Percentiles rank a stretch among this genome's conserved stretches.
phyloP scores from a whole-genome alignment of 2,329 filamentous ascomycete genomes.

The Epichloe sp. region DNA sequence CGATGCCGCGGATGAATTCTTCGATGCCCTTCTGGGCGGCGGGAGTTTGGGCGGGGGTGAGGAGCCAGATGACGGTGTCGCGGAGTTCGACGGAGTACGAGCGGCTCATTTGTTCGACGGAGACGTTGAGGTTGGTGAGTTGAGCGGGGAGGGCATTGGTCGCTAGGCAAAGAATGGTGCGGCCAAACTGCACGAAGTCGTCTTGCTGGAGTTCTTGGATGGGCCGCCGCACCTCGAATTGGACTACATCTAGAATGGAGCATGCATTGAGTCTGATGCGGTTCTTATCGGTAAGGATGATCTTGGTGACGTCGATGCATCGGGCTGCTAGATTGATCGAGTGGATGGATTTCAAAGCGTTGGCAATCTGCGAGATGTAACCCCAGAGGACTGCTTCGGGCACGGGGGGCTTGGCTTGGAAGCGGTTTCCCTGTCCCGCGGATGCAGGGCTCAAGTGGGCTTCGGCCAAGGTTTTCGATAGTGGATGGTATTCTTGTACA shows the following conservation, averaged over 20 bases:
- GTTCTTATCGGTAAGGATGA: slow-evolving; percentile 82
- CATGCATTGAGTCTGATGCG: slow-evolving; percentile 80
- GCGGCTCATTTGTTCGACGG: slow-evolving; percentile 63
- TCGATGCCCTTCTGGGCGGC: slow-evolving; percentile 57
- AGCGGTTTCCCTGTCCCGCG: slow-evolving; percentile 29
- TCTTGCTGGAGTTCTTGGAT: slow-evolving; percentile 72
- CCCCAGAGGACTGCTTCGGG: slow-evolving; percentile 73
- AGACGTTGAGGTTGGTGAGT: slow-evolving; percentile 50
- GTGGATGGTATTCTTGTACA: slow-evolving; percentile 83
- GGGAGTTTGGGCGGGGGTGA: slow-evolving; percentile 47
- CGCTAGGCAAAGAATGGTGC: slow-evolving; percentile 69
- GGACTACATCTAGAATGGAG: slow-evolving; percentile 77
- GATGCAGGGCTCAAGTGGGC: slow-evolving; percentile 47
- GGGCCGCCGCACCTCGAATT: slow-evolving; percentile 58
- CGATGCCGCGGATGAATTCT: slow-evolving; percentile 65
- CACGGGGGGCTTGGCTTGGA: slow-evolving; percentile 33
- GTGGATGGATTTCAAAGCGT: slow-evolving; percentile 78
- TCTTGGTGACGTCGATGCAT: slow-evolving; percentile 75
- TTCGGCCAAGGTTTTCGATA: slow-evolving; percentile 80
- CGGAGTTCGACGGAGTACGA: slow-evolving; percentile 68
- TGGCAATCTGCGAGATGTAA: slow-evolving; percentile 84
- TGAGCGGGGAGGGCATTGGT: slow-evolving; percentile 47
- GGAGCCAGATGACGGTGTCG: slow-evolving; percentile 70
- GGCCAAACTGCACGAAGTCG: slow-evolving; percentile 74
- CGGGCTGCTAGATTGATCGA: slow-evolving; percentile 67